Evolutionary conservation across 139 green algal genomes (phyloP).

Genomic region (Deuterostichococcus epilithicus): DNA sequence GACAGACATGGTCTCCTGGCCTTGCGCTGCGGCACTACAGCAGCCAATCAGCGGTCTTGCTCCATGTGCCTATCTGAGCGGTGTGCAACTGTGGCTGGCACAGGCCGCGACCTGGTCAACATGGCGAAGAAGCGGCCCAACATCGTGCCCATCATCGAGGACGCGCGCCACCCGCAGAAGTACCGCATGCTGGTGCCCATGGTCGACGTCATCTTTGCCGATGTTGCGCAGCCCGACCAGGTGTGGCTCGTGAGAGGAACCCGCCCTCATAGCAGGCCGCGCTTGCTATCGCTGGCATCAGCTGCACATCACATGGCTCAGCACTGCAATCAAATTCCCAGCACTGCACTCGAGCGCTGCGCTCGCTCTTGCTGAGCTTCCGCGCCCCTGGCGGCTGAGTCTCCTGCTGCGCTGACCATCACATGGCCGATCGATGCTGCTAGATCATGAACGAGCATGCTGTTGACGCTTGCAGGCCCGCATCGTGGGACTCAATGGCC

Average conservation of each 20-base stretch:
- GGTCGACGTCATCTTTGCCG: conserved; percentile 98
- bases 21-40: too few relatives aligned
- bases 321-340: too few relatives aligned
- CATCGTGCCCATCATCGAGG: conserved; percentile 99
- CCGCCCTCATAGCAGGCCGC: too few relatives aligned
- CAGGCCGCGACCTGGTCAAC: conserved; percentile 96
- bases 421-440: too few relatives aligned
- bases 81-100: background rate
- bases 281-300: too few relatives aligned
- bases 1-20: background rate
- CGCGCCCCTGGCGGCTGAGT: too few relatives aligned
- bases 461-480: conserved; percentile 77
- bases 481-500: conserved; percentile 96
- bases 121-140: conserved; percentile 99
- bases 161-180: conserved; percentile 94
- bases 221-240: conserved; percentile 96
- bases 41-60: too few relatives aligned
- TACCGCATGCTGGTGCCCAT: conserved; percentile 99
- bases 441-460: too few relatives aligned
- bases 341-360: too few relatives aligned
- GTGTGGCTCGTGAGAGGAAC: conserved; percentile 11
- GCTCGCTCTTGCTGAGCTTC: too few relatives aligned
- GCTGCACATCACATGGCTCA: too few relatives aligned
- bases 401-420: too few relatives aligned
- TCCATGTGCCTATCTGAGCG: background rate